Percentiles rank a stretch among this genome's conserved stretches.
Evolutionary conservation across 1,139 yeast species (phyloP).

Genomic region (Saccharomyces hybrid): DNA sequence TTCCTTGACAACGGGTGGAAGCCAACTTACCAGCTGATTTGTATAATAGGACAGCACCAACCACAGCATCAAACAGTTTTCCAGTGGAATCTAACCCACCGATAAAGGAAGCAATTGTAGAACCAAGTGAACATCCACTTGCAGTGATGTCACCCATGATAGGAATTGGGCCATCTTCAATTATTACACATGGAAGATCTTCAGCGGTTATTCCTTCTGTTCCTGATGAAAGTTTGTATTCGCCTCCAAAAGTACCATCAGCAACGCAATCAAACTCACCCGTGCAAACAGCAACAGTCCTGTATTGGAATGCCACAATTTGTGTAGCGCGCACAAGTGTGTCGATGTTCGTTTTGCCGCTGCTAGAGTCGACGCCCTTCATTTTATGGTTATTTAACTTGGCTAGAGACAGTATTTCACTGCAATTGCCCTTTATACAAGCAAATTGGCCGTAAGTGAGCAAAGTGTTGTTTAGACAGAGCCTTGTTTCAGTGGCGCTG

Average conservation of each 20-base stretch:
- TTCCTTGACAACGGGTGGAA: conserved; percentile 21
- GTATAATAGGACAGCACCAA: conserved; percentile 54
- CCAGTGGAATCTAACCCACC: conserved; percentile 38
- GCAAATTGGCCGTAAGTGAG: conserved; percentile 53
- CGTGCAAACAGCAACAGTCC: conserved; percentile 67
- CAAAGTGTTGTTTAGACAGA: conserved; percentile 41
- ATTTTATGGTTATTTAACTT: conserved; percentile 37
- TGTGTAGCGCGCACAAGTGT: conserved; percentile 37
- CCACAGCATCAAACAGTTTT: conserved; percentile 42
- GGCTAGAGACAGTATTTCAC: conserved; percentile 60
- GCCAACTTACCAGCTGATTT: conserved; percentile 62
- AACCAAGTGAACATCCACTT: conserved; percentile 80
- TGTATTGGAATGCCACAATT: conserved; percentile 48
- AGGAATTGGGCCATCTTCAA: conserved; percentile 53
- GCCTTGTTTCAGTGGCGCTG: conserved; percentile 67
- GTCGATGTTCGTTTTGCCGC: conserved; percentile 31
- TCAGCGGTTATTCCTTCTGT: conserved; percentile 20
- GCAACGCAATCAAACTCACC: conserved; percentile 46
- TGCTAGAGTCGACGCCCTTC: conserved; percentile 72
- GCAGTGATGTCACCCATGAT: conserved; percentile 78
- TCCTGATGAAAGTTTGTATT: conserved; percentile 16
- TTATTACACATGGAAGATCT: conserved; percentile 27
- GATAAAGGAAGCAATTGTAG: conserved; percentile 56
- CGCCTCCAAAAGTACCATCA: conserved; percentile 35
- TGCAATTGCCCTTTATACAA: conserved; percentile 80